phyloP scores from a whole-genome alignment of 345 rosid species.

The Murraya koenigii region DNA sequence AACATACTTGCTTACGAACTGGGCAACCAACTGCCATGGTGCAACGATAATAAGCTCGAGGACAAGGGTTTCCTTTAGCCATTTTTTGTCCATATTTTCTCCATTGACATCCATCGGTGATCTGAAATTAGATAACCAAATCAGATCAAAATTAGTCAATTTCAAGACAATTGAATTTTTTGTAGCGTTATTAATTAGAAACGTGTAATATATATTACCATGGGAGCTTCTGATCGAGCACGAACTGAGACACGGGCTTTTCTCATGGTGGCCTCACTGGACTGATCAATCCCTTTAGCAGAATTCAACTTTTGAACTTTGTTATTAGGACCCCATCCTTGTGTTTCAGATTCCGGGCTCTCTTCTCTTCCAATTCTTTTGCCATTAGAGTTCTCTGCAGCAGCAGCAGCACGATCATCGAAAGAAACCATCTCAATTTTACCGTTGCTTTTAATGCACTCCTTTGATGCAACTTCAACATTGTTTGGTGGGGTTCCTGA shows the following conservation, averaged over 20 bases:
- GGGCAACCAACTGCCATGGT: conserved; percentile 95
- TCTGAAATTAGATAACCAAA: conserved; percentile 17
- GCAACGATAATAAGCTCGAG: conserved; percentile 96
- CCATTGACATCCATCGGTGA: conserved; percentile 87
- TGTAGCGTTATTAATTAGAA: background rate
- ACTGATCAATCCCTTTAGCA: conserved; percentile 46
- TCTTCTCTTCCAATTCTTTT: conserved; percentile 59
- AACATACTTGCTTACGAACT: conserved; percentile 87
- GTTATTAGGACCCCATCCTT: conserved; percentile 56
- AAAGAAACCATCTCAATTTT: conserved; percentile 30
- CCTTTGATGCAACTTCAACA: conserved; percentile 21
- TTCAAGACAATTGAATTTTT: background rate
- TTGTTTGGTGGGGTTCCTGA: conserved; percentile 46
- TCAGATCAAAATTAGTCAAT: background rate
- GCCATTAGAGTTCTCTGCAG: conserved; percentile 23
- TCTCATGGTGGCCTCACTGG: conserved; percentile 83
- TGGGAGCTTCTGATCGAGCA: conserved; percentile 96
- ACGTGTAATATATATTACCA: conserved; percentile 42
- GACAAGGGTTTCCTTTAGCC: conserved; percentile 98
- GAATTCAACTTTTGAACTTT: conserved; percentile 47
- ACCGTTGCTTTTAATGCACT: conserved; percentile 17
- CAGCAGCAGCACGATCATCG: conserved; percentile 24
- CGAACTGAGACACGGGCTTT: conserved; percentile 98
- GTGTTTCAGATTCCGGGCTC: conserved; percentile 67
- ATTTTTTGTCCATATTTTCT: conserved; percentile 97